Conservation (phyloP, 1,139 yeast species). For the Meyerozyma guilliermondii region DNA sequence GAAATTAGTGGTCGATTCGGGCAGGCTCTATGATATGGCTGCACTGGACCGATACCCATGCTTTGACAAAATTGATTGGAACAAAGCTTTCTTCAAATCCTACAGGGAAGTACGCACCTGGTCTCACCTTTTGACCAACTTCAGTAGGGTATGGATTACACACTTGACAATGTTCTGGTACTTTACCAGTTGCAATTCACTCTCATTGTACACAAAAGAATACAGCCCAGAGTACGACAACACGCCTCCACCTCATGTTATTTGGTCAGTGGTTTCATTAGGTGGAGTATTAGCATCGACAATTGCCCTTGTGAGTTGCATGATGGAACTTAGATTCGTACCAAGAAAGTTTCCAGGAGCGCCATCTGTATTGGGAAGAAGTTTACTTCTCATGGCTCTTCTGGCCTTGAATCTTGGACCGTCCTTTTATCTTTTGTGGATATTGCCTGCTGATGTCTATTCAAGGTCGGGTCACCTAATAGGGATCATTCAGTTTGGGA, state of each 20-base stretch:
- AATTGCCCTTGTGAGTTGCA: slow-evolving; percentile 53
- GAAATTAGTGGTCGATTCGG: slow-evolving; percentile 40
- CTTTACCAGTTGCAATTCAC: slow-evolving; percentile 72
- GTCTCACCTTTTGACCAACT: slow-evolving; percentile 72
- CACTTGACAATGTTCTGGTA: slow-evolving; percentile 79
- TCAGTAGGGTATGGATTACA: slow-evolving; percentile 79
- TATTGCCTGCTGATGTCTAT: slow-evolving; percentile 46
- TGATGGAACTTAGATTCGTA: slow-evolving; percentile 53
- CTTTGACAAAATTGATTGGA: slow-evolving; percentile 58
- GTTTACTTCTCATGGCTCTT: slow-evolving; percentile 38
- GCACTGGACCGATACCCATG: slow-evolving; percentile 39
- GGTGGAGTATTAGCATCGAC: slow-evolving; percentile 71
- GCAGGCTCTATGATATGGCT: slow-evolving; percentile 40
- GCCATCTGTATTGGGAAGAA: slow-evolving; percentile 40
- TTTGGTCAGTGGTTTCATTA: slow-evolving; percentile 58
- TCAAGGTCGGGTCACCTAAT: slow-evolving; percentile 47
- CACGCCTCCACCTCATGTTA: slow-evolving; percentile 60
- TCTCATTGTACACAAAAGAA: slow-evolving; percentile 64
- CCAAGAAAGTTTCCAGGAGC: slow-evolving; percentile 72
- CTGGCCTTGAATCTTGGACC: slow-evolving; percentile 53
- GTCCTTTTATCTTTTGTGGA: slow-evolving; percentile 53
- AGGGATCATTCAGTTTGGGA: slow-evolving; percentile 52
- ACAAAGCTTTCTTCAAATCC: slow-evolving; percentile 61
- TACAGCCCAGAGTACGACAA: slow-evolving; percentile 55
- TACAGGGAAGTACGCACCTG: slow-evolving; percentile 72